A percentile compares a stretch with the other conserved stretches of the same genome.
These are phyloP conservation scores for Diospyros kaki DNA, from an alignment of 148 eudicot species.

Conservation along the genomic window DNA sequence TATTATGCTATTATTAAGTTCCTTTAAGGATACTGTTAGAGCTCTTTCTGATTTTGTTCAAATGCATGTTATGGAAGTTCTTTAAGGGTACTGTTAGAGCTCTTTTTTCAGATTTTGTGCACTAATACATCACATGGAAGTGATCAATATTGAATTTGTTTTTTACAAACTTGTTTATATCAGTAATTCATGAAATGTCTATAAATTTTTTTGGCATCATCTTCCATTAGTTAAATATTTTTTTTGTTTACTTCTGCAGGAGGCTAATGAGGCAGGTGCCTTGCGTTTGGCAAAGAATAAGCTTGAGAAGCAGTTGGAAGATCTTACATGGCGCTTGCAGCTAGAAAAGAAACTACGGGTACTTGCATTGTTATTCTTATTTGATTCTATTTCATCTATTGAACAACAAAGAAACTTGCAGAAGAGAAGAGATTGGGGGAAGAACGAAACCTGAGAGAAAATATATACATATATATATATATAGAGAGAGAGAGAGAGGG, in stretches of 20 bases:
- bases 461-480: no score
- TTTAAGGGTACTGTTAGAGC: no score
- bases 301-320: slow-evolving; percentile 94
- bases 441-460: no score
- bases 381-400: not conserved
- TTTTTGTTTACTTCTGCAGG: slow-evolving; percentile 39
- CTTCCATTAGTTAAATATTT: not conserved
- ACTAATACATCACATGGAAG: not conserved
- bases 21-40: not conserved
- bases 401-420: no score
- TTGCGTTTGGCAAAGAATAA: slow-evolving; percentile 85
- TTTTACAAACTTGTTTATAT: not conserved
- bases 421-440: no score
- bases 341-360: slow-evolving; percentile 92
- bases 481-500: no score
- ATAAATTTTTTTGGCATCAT: not conserved
- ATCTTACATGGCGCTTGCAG: slow-evolving; percentile 83
- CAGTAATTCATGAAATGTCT: not conserved
- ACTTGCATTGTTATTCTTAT: slow-evolving; percentile 12
- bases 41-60: no score
- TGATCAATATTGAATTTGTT: not conserved
- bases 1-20: not conserved
- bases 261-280: slow-evolving; percentile 98
- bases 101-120: no score
- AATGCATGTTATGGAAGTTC: no score